Evolutionary conservation across 768 basidiomycete genomes (phyloP).

Genomic region (Bullera alba): DNA sequence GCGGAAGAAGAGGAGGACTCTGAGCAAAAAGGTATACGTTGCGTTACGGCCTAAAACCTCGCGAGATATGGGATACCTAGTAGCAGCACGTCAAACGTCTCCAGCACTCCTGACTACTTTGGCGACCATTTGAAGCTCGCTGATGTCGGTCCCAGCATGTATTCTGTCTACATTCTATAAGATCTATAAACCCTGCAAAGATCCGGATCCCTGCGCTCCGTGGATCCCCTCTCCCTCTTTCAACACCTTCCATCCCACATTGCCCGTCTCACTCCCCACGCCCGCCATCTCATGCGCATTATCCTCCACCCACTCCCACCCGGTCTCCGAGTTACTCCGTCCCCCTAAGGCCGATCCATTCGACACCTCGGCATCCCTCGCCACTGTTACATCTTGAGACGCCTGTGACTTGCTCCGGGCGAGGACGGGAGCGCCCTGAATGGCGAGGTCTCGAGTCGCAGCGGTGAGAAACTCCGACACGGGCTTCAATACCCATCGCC

Average conservation of each 20-base stretch:
- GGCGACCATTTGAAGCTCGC: too few species aligned
- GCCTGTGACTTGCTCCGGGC: not conserved
- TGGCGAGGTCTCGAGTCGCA: conserved; percentile 19
- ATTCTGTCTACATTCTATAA: too few species aligned
- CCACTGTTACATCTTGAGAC: not conserved
- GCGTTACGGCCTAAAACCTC: too few species aligned
- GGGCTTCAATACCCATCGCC: conserved; percentile 39
- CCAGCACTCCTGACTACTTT: too few species aligned
- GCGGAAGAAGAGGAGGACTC: too few species aligned
- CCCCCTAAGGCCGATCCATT: not conserved
- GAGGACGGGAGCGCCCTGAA: conserved; percentile 3
- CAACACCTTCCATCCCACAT: conserved; percentile 34
- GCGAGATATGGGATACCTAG: too few species aligned
- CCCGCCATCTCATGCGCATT: conserved; percentile 12
- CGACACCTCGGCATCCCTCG: too few species aligned
- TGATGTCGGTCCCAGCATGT: too few species aligned
- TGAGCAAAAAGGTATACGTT: too few species aligned
- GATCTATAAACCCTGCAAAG: conserved; percentile 33
- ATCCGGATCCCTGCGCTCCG: conserved; percentile 21
- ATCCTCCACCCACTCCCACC: conserved; percentile 24
- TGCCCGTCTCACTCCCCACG: not conserved
- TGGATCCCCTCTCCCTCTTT: conserved; percentile 17
- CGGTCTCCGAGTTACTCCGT: conserved; percentile 2
- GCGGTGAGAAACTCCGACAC: conserved; percentile 33
- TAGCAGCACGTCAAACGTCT: too few species aligned